Conservation (phyloP, 2,329 filamentous ascomycete genomes). For the Rhytidhysteron rufulum region DNA sequence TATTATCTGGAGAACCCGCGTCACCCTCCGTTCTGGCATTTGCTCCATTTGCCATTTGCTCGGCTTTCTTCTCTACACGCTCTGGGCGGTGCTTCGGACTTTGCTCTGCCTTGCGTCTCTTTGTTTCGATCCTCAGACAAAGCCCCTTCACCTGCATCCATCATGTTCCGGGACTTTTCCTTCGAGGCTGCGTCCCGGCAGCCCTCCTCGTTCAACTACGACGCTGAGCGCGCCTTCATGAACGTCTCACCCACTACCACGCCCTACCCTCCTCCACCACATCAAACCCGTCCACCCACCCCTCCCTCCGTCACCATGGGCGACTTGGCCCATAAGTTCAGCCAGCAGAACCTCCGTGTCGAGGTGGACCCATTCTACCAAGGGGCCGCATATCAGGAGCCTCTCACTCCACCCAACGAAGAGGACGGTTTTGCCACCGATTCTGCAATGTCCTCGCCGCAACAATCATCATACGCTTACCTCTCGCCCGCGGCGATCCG, state of each 20-base stretch:
- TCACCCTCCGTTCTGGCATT: neutral
- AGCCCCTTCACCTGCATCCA: neutral
- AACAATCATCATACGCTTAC: conserved; percentile 17
- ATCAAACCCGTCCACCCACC: conserved; percentile 17
- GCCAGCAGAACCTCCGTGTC: conserved; percentile 30
- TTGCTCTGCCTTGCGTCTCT: neutral
- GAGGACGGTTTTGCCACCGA: conserved; percentile 13
- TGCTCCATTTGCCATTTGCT: neutral
- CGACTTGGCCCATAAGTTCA: conserved; percentile 31
- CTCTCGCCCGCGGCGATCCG: conserved; percentile 36
- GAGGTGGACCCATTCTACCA: conserved; percentile 11
- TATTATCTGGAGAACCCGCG: conserved; percentile 1
- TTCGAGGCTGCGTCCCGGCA: conserved; percentile 32
- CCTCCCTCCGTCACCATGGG: conserved; percentile 31
- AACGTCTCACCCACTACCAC: conserved; percentile 31
- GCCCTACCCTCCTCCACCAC: conserved; percentile 6
- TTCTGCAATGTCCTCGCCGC: conserved; percentile 3
- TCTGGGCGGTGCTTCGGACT: neutral
- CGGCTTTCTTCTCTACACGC: neutral
- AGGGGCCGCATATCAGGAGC: conserved; percentile 11
- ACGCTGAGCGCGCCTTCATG: conserved; percentile 26
- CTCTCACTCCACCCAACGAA: conserved; percentile 24
- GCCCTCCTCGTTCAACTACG: conserved; percentile 16
- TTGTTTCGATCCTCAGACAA: neutral
- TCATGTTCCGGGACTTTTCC: conserved; percentile 38